Evolutionary conservation across 306 rosid genomes (phyloP).

Genomic region (Castanospermum australe): DNA sequence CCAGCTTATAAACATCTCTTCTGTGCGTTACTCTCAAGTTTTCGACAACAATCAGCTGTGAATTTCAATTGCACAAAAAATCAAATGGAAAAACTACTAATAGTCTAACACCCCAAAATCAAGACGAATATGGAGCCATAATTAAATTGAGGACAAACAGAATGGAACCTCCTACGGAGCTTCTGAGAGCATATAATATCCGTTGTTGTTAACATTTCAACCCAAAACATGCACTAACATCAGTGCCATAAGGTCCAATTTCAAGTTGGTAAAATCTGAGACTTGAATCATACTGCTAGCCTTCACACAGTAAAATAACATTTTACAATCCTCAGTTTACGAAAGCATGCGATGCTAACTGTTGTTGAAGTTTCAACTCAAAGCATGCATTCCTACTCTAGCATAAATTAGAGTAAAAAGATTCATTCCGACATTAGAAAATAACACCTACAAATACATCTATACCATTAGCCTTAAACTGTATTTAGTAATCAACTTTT

Average conservation of each 20-base stretch:
- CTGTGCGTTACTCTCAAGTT: background rate
- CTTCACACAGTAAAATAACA: background rate
- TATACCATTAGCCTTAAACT: background rate
- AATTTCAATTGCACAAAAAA: background rate
- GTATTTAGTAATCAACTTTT: background rate
- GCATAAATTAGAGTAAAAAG: background rate
- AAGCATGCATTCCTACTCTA: background rate
- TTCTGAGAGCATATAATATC: background rate
- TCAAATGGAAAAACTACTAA: background rate
- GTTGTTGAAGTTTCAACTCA: background rate
- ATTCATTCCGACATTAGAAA: slow-evolving; percentile 5
- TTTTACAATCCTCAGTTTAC: background rate
- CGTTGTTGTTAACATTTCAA: background rate
- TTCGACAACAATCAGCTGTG: background rate
- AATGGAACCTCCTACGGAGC: background rate
- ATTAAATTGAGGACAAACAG: background rate
- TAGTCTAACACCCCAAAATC: background rate
- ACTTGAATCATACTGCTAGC: background rate
- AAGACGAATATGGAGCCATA: background rate
- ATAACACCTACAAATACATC: background rate
- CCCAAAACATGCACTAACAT: background rate
- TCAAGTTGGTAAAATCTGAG: background rate
- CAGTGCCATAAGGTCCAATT: background rate
- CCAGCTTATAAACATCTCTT: background rate
- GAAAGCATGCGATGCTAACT: background rate